Percentiles rank a stretch among this genome's conserved stretches.
These are phyloP conservation scores for Beverwykella pulmonaria DNA, from an alignment of 495 filamentous ascomycete genomes.

Conservation along the genomic window DNA sequence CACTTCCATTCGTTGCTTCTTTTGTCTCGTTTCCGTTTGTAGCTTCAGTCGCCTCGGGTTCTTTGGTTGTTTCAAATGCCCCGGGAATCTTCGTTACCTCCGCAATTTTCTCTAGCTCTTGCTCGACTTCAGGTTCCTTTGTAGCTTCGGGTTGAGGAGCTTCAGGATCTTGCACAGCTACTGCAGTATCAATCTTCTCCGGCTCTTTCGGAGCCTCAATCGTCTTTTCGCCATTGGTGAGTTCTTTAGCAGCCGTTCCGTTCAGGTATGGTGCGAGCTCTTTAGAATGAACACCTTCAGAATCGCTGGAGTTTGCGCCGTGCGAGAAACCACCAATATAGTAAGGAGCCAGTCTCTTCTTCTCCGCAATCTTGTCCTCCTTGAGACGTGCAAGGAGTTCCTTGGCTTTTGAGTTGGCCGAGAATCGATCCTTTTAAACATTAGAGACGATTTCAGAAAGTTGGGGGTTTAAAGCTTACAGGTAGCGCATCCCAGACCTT, in stretches of 20 bases:
- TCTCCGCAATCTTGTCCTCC: constrained; percentile 30
- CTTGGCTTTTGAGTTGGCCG: constrained; percentile 29
- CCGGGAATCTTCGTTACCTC: not conserved
- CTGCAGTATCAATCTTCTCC: not conserved
- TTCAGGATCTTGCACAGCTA: not conserved
- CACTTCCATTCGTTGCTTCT: not conserved
- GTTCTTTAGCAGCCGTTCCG: constrained; percentile 1
- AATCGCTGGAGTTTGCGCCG: constrained; percentile 30
- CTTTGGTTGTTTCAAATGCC: not conserved
- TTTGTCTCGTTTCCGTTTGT: not conserved
- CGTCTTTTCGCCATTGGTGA: not conserved
- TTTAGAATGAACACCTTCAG: constrained; percentile 34
- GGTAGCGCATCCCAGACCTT: constrained; percentile 51
- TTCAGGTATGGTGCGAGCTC: constrained; percentile 32
- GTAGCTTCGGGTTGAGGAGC: not conserved
- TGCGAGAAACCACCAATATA: constrained; percentile 35
- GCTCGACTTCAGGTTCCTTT: not conserved
- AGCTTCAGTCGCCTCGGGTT: not conserved
- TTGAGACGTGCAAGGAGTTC: constrained; percentile 32
- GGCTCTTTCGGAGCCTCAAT: constrained; percentile 9
- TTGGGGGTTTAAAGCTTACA: constrained; percentile 18
- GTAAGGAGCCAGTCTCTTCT: constrained; percentile 34
- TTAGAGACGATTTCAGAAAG: not conserved
- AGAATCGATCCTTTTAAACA: constrained; percentile 27
- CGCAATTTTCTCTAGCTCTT: not conserved